Conservation (phyloP, 306 rosid genomes). For the Vachellia collinsii region DNA sequence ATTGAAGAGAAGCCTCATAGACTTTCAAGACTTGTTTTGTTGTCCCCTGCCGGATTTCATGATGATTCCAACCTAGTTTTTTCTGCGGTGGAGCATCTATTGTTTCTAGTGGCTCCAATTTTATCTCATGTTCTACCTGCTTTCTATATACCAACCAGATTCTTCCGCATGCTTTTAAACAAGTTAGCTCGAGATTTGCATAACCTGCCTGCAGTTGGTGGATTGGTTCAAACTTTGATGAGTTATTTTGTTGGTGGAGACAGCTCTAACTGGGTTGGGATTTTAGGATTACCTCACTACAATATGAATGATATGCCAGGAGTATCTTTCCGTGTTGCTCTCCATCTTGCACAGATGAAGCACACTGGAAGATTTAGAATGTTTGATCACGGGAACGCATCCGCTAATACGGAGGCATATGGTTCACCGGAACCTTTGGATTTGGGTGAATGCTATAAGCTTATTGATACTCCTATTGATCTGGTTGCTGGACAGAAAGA, state of each 20-base stretch:
- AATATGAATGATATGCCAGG: slow-evolving; percentile 99
- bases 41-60: slow-evolving; percentile 96
- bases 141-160: slow-evolving; percentile 87
- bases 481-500: slow-evolving; percentile 90
- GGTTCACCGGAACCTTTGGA: slow-evolving; percentile 74
- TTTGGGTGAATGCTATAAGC: slow-evolving; percentile 62
- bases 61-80: slow-evolving; percentile 71
- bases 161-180: slow-evolving; percentile 89
- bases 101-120: slow-evolving; percentile 66
- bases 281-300: slow-evolving; percentile 82
- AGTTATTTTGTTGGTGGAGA: slow-evolving; percentile 89
- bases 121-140: slow-evolving; percentile 71
- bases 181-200: slow-evolving; percentile 91
- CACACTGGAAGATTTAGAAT: slow-evolving; percentile 65
- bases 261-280: slow-evolving; percentile 98
- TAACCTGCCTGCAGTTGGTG: slow-evolving; percentile 90
- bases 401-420: slow-evolving; percentile 60
- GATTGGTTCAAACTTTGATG: slow-evolving; percentile 89
- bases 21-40: slow-evolving; percentile 76
- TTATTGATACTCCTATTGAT: slow-evolving; percentile 80
- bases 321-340: slow-evolving; percentile 69
- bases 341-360: slow-evolving; percentile 93
- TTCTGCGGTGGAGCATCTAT: slow-evolving; percentile 51
- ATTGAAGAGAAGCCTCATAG: slow-evolving; percentile 80
- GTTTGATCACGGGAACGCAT: slow-evolving; percentile 71